A percentile compares a stretch with the other conserved stretches of the same genome.
phyloP scores from a whole-genome alignment of 2,329 filamentous ascomycete species.

The Aspergillus sp. region DNA sequence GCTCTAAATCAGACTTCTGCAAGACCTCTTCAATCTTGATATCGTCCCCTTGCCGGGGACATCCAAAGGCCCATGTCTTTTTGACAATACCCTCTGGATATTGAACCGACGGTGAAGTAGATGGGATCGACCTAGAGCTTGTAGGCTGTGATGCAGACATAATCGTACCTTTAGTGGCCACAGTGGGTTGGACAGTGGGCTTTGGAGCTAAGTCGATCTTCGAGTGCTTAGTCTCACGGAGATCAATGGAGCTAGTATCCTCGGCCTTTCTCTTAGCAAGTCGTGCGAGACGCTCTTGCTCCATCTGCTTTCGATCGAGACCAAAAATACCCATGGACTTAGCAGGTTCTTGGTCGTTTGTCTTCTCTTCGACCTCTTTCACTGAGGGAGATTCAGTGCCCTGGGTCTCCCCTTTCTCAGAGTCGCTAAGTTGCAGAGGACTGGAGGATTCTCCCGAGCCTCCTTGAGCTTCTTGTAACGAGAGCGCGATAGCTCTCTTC shows the following conservation, averaged over 20 bases:
- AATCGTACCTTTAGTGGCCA: background rate
- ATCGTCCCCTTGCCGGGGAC: constrained; percentile 64
- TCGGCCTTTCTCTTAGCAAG: constrained; percentile 60
- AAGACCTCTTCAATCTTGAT: constrained; percentile 88
- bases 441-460: constrained; percentile 7
- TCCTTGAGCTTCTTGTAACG: constrained; percentile 29
- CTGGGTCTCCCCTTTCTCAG: background rate
- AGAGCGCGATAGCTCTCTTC: constrained; percentile 38
- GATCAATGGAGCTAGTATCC: constrained; percentile 30
- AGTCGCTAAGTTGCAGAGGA: background rate
- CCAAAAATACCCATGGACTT: constrained; percentile 47
- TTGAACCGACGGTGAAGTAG: constrained; percentile 33
- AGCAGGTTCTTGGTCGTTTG: background rate
- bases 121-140: constrained; percentile 13
- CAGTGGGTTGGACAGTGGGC: background rate
- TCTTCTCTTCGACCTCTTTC: background rate
- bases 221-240: constrained; percentile 28
- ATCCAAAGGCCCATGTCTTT: constrained; percentile 74
- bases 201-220: constrained; percentile 17
- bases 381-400: background rate
- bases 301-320: constrained; percentile 80
- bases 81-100: constrained; percentile 70
- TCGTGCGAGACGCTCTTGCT: constrained; percentile 76
- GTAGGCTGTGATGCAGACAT: background rate
- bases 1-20: constrained; percentile 68